These are phyloP conservation scores for Apiotrichum montevideense DNA, from an alignment of 1,284 basidiomycete genomes.

Conservation along the genomic window DNA sequence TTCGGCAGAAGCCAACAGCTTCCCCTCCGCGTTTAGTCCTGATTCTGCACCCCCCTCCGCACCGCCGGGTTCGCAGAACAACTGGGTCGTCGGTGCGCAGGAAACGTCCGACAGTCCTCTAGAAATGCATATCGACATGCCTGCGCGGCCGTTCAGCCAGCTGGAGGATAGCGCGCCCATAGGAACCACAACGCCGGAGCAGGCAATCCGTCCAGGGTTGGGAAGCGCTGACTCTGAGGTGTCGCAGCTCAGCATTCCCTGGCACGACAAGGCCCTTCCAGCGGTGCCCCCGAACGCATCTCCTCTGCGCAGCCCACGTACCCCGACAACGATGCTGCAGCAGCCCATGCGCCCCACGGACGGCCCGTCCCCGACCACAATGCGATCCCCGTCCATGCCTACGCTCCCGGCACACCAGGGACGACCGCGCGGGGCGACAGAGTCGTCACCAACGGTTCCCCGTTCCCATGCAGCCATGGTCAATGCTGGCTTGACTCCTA, in stretches of 20 bases:
- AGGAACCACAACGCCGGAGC: not conserved
- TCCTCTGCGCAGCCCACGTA: not conserved
- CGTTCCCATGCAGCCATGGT: constrained; percentile 8
- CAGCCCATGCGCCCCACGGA: not conserved
- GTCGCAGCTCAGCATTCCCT: not conserved
- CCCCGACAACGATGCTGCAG: not conserved
- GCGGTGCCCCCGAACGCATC: not conserved
- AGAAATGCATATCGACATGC: not conserved
- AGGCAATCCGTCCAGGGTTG: not conserved
- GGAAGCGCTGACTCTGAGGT: not conserved
- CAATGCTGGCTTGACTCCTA: not conserved
- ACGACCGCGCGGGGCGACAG: constrained; percentile 1
- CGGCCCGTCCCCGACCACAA: not conserved
- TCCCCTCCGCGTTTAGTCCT: constrained; percentile 27
- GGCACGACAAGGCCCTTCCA: constrained; percentile 3
- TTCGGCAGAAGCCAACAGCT: not conserved
- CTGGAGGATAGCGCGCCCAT: no score
- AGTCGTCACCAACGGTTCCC: constrained; percentile 1
- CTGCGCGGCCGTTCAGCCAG: not conserved
- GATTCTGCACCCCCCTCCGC: constrained; percentile 32
- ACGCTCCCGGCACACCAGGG: not conserved
- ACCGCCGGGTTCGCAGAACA: constrained; percentile 11
- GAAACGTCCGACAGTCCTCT: not conserved
- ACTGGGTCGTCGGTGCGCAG: constrained; percentile 8
- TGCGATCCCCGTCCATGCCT: constrained; percentile 1